phyloP scores from a whole-genome alignment of 306 rosid species.

The Begonia fuchsioides region DNA sequence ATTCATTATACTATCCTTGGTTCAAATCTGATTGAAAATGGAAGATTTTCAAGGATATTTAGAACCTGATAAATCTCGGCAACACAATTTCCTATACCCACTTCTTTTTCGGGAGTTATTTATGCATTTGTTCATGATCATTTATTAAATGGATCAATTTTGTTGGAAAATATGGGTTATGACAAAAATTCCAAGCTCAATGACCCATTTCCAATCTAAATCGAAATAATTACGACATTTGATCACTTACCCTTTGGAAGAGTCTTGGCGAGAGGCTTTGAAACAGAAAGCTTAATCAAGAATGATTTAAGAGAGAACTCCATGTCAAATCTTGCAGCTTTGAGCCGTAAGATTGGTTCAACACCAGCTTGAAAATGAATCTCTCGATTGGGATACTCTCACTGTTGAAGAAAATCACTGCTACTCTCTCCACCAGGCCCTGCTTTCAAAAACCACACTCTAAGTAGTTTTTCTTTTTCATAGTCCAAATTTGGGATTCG shows the following conservation, averaged over 20 bases:
- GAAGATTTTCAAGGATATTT: too few species aligned
- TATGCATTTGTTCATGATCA: too few species aligned
- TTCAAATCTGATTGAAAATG: too few species aligned
- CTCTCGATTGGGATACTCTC: conserved; percentile 45
- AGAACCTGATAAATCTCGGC: too few species aligned
- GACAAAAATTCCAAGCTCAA: not conserved
- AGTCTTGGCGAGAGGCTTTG: conserved; percentile 47
- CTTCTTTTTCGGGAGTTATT: too few species aligned
- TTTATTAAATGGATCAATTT: too few species aligned
- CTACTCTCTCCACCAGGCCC: conserved; percentile 80
- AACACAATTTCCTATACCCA: too few species aligned
- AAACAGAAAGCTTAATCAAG: conserved; percentile 54
- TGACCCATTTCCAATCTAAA: not conserved
- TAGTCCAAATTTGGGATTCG: too few species aligned
- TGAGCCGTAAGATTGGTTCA: conserved; percentile 44
- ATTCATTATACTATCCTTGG: too few species aligned
- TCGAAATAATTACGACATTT: too few species aligned
- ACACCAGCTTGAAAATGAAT: conserved; percentile 52
- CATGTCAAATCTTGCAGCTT: conserved; percentile 46
- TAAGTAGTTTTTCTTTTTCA: not conserved
- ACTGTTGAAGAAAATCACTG: conserved; percentile 46
- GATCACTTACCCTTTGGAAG: conserved; percentile 42
- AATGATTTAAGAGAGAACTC: conserved; percentile 77
- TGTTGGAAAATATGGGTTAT: too few species aligned
- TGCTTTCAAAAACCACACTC: conserved; percentile 12